Conservation (phyloP, 1,284 basidiomycete genomes). For the Xerocomus amazonicus region DNA sequence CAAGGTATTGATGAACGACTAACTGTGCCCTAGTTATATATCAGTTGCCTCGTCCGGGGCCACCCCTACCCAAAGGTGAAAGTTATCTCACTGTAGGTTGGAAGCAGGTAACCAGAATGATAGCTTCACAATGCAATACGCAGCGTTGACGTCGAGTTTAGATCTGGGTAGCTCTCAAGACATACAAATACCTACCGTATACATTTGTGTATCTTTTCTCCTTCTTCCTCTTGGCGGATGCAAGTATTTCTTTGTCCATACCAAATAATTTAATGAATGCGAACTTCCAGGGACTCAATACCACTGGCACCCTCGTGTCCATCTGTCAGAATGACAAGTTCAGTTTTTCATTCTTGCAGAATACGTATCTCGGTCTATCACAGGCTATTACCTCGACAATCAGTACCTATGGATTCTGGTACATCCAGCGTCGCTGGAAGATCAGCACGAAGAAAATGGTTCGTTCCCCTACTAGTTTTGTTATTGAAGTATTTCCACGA, state of each 20-base stretch:
- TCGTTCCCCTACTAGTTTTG: not conserved
- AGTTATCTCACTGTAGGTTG: conserved; percentile 73
- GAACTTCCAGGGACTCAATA: conserved; percentile 61
- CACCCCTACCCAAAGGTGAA: conserved; percentile 67
- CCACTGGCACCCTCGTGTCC: conserved; percentile 69
- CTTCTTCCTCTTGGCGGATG: conserved; percentile 77
- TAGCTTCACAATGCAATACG: not conserved
- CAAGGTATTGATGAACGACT: not conserved
- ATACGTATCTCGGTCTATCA: conserved; percentile 71
- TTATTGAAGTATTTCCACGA: not conserved
- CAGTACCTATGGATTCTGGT: conserved; percentile 76
- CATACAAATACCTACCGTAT: conserved; percentile 69
- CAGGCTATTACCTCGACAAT: conserved; percentile 71
- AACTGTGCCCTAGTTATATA: conserved; percentile 53
- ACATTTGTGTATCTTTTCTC: conserved; percentile 74
- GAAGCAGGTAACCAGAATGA: conserved; percentile 54
- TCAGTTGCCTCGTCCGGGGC: conserved; percentile 72
- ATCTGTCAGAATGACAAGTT: conserved; percentile 81
- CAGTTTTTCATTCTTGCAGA: conserved; percentile 68
- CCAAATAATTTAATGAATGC: not conserved
- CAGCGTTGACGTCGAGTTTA: conserved; percentile 22
- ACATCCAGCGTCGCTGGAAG: conserved; percentile 74
- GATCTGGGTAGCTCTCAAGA: conserved; percentile 68
- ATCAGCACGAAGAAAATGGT: conserved; percentile 78
- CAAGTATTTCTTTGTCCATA: conserved; percentile 19